phyloP scores from a whole-genome alignment of 225 moss, liverwort and hornwort species.

The Ulota crispa region DNA sequence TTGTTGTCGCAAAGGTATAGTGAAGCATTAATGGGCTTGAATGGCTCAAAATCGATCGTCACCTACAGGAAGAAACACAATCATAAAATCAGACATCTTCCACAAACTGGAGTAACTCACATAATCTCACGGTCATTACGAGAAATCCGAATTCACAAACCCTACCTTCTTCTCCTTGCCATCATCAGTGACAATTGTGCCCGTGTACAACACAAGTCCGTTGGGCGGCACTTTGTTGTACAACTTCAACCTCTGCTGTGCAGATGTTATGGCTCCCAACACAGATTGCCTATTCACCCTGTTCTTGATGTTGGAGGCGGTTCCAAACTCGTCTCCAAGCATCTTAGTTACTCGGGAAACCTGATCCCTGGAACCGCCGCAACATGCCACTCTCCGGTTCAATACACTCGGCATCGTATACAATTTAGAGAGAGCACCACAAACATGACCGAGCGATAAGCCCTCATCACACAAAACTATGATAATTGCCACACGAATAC shows the following conservation, averaged over 20 bases:
- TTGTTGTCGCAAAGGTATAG: conserved; percentile 91
- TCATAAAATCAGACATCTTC: neutral
- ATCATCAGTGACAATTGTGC: conserved; percentile 93
- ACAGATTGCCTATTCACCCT: conserved; percentile 94
- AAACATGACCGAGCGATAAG: neutral
- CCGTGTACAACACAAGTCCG: conserved; percentile 87
- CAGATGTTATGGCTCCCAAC: conserved; percentile 89
- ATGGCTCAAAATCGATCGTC: conserved; percentile 89
- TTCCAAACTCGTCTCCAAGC: conserved; percentile 97
- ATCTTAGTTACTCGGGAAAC: conserved; percentile 94
- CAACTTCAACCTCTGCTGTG: conserved; percentile 85
- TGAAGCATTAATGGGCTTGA: conserved; percentile 92
- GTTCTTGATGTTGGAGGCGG: conserved; percentile 91
- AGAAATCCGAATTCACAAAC: neutral
- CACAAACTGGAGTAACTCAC: neutral
- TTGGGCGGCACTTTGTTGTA: conserved; percentile 93
- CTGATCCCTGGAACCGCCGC: conserved; percentile 62
- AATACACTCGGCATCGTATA: conserved; percentile 3
- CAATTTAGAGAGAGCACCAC: neutral
- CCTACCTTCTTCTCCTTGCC: conserved; percentile 92
- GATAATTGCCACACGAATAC: neutral
- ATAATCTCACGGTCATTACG: neutral
- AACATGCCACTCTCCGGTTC: conserved; percentile 17
- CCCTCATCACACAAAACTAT: neutral
- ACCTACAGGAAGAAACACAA: conserved; percentile 35